Evolutionary conservation across 1,284 basidiomycete genomes (phyloP).

Genomic region (Ceraceosorus bombacis): DNA sequence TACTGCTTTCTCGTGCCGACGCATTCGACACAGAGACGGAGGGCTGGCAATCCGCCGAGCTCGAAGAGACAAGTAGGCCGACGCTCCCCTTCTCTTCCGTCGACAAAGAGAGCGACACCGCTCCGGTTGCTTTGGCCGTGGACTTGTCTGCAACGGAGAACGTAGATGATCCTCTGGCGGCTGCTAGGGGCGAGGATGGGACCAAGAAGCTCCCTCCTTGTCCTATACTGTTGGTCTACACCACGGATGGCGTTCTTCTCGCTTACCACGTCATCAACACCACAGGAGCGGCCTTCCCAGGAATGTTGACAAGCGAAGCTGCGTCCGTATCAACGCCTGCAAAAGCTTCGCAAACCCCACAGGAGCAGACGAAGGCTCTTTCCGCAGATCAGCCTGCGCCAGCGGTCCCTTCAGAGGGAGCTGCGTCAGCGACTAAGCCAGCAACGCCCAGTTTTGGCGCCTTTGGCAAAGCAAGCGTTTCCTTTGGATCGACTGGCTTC

Average conservation of each 20-base stretch:
- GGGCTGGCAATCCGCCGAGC: conserved; percentile 63
- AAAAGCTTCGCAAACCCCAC: not conserved
- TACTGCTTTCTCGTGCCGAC: conserved; percentile 52
- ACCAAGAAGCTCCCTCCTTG: conserved; percentile 50
- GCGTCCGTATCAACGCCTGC: too few relatives aligned
- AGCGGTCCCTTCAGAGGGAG: too few relatives aligned
- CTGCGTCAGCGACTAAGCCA: too few relatives aligned
- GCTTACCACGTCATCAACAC: conserved; percentile 67
- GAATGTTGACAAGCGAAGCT: conserved; percentile 1
- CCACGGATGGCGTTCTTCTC: conserved; percentile 69
- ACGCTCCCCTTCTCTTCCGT: conserved; percentile 58
- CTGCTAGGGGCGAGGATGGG: conserved; percentile 50
- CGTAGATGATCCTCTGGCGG: conserved; percentile 57
- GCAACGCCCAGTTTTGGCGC: too few relatives aligned
- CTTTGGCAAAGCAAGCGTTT: too few relatives aligned
- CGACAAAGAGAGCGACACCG: conserved; percentile 65
- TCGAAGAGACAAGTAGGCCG: conserved; percentile 66
- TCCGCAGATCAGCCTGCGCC: too few relatives aligned
- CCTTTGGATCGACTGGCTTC: too few relatives aligned
- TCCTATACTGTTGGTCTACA: conserved; percentile 63
- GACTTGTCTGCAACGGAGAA: conserved; percentile 61
- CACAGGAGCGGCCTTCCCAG: conserved; percentile 44
- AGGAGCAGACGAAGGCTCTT: not conserved
- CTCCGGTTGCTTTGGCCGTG: conserved; percentile 61
- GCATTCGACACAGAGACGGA: conserved; percentile 32